Evolutionary conservation across 768 basidiomycete species (phyloP).

Genomic region (Panus rudis): DNA sequence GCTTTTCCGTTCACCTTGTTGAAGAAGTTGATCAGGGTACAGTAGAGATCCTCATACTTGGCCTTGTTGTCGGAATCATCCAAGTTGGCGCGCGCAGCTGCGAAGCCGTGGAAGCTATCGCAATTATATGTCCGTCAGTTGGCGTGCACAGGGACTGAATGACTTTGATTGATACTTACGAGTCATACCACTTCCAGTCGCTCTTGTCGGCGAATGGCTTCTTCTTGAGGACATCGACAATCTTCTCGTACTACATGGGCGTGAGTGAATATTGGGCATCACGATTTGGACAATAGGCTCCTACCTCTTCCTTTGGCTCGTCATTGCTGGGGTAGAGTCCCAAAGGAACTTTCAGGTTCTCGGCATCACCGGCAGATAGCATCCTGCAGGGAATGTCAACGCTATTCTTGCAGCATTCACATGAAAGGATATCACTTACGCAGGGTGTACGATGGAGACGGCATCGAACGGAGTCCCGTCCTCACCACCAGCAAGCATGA

Average conservation of each 20-base stretch:
- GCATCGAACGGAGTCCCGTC: constrained; percentile 39
- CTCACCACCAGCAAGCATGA: constrained; percentile 30
- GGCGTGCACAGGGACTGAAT: background rate
- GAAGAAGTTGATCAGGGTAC: constrained; percentile 43
- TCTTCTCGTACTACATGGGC: constrained; percentile 37
- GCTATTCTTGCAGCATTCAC: background rate
- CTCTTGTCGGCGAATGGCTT: constrained; percentile 45
- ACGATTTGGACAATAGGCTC: constrained; percentile 9
- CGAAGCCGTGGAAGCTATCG: constrained; percentile 56
- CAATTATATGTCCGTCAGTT: background rate
- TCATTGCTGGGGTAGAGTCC: constrained; percentile 52
- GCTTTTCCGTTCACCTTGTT: constrained; percentile 26
- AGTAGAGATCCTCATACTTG: constrained; percentile 55
- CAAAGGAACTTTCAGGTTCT: constrained; percentile 44
- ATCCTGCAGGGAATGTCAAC: constrained; percentile 32
- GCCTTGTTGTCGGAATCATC: constrained; percentile 49
- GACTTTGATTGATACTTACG: constrained; percentile 20
- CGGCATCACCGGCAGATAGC: constrained; percentile 44
- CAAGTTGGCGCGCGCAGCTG: constrained; percentile 55
- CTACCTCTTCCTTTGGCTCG: constrained; percentile 50
- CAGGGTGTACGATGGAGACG: constrained; percentile 49
- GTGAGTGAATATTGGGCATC: background rate
- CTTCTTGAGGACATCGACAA: constrained; percentile 38
- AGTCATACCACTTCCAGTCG: constrained; percentile 41
- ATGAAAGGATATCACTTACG: constrained; percentile 31